These are phyloP conservation scores for Beauveria sp. DNA, from an alignment of 2,329 filamentous ascomycete genomes.

Conservation along the genomic window DNA sequence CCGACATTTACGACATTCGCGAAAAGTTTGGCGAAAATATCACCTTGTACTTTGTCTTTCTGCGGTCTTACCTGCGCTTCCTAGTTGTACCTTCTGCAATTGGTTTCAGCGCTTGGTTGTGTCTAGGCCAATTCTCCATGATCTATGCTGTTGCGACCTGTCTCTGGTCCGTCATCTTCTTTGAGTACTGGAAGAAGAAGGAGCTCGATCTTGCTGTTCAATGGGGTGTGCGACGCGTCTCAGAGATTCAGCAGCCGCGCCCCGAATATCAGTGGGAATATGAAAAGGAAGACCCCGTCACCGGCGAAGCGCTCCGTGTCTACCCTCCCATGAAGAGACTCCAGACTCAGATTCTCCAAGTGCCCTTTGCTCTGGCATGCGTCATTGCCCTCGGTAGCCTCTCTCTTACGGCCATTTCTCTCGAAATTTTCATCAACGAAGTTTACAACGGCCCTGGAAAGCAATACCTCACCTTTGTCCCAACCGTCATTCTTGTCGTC, in stretches of 20 bases:
- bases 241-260: slow-evolving; percentile 68
- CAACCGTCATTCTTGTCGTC: slow-evolving; percentile 78
- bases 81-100: slow-evolving; percentile 73
- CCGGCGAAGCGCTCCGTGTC: slow-evolving; percentile 67
- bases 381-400: slow-evolving; percentile 66
- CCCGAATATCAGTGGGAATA: slow-evolving; percentile 73
- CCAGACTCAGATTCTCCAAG: slow-evolving; percentile 67
- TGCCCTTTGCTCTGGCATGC: slow-evolving; percentile 77
- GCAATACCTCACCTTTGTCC: slow-evolving; percentile 73
- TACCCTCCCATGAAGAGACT: slow-evolving; percentile 73
- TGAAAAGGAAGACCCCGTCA: slow-evolving; percentile 69
- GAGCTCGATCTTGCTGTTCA: slow-evolving; percentile 78
- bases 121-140: slow-evolving; percentile 78
- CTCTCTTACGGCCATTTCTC: slow-evolving; percentile 79
- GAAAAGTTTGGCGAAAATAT: slow-evolving; percentile 75
- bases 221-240: slow-evolving; percentile 84
- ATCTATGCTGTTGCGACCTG: slow-evolving; percentile 71
- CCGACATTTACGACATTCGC: slow-evolving; percentile 66
- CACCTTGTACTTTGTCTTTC: slow-evolving; percentile 92
- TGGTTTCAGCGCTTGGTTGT: slow-evolving; percentile 68
- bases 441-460: slow-evolving; percentile 88
- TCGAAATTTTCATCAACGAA: slow-evolving; percentile 94
- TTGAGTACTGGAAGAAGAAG: slow-evolving; percentile 94
- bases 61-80: slow-evolving; percentile 84
- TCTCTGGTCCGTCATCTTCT: slow-evolving; percentile 83